Evolutionary conservation across 2,329 filamentous ascomycete species (phyloP).

Genomic region (Fusarium agapanthi): DNA sequence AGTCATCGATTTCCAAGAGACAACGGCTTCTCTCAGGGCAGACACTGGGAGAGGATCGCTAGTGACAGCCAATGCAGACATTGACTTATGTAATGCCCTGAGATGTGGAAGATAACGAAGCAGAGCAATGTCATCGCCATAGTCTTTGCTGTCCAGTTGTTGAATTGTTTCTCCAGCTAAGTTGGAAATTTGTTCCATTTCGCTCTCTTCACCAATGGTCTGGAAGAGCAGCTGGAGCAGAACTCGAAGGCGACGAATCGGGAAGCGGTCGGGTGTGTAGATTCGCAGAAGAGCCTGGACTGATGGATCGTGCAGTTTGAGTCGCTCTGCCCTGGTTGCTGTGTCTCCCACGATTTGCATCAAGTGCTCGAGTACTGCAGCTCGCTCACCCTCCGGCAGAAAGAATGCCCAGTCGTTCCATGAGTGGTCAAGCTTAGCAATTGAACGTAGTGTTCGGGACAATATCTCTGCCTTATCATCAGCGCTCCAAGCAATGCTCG

Average conservation of each 20-base stretch:
- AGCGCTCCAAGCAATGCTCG: slow-evolving; percentile 62
- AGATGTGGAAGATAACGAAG: slow-evolving; percentile 59
- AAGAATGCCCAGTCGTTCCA: slow-evolving; percentile 65
- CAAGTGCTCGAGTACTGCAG: slow-evolving; percentile 68
- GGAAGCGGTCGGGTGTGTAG: slow-evolving; percentile 60
- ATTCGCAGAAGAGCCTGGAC: slow-evolving; percentile 59
- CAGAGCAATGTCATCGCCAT: slow-evolving; percentile 57
- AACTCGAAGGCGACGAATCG: slow-evolving; percentile 62
- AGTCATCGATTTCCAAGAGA: slow-evolving; percentile 56
- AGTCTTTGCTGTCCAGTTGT: slow-evolving; percentile 47
- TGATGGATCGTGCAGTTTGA: slow-evolving; percentile 55
- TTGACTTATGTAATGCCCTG: slow-evolving; percentile 54
- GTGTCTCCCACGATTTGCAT: slow-evolving; percentile 59
- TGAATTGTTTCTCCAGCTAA: slow-evolving; percentile 52
- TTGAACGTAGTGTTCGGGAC: slow-evolving; percentile 66
- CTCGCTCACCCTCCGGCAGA: slow-evolving; percentile 60
- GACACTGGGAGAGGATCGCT: slow-evolving; percentile 44
- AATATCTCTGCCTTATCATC: slow-evolving; percentile 61
- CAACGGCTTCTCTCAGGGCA: slow-evolving; percentile 50
- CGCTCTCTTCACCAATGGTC: slow-evolving; percentile 56
- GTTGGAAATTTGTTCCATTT: slow-evolving; percentile 50
- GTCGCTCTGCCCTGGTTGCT: slow-evolving; percentile 45
- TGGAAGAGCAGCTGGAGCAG: slow-evolving; percentile 59
- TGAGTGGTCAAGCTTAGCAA: slow-evolving; percentile 67
- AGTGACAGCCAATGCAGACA: slow-evolving; percentile 53